Evolutionary conservation across 768 basidiomycete genomes (phyloP).

Genomic region (Pleurotus giganteus): DNA sequence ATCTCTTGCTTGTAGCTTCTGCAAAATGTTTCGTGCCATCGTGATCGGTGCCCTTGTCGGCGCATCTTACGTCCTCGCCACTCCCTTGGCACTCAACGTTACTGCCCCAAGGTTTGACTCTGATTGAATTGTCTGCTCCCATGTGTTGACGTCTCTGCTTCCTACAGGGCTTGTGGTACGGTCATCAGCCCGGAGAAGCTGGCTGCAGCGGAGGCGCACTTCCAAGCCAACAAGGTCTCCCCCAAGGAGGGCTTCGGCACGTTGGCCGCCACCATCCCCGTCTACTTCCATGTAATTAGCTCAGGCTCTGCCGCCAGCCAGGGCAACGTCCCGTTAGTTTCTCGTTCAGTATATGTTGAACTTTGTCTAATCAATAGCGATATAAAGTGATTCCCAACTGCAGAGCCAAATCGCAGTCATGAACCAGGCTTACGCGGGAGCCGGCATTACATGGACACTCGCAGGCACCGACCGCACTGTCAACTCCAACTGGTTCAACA

Average conservation of each 20-base stretch:
- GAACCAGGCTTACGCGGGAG: conserved; percentile 37
- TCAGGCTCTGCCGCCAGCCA: conserved; percentile 27
- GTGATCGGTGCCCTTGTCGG: conserved; percentile 26
- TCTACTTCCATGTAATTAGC: conserved; percentile 35
- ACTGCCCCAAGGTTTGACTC: conserved; percentile 16
- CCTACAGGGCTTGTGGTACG: conserved; percentile 35
- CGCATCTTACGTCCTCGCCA: conserved; percentile 25
- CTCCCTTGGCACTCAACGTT: conserved; percentile 20
- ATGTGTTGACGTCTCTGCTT: background rate
- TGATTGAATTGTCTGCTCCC: conserved; percentile 1
- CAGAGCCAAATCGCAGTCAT: conserved; percentile 34
- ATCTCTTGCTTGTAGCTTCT: background rate
- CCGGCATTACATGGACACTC: conserved; percentile 39
- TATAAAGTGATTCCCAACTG: conserved; percentile 34
- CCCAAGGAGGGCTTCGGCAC: conserved; percentile 7
- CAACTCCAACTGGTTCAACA: conserved; percentile 48
- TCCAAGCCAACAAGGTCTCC: conserved; percentile 36
- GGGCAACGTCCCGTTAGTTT: conserved; percentile 41
- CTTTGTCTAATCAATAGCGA: conserved; percentile 1
- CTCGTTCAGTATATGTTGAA: background rate
- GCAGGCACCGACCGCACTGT: conserved; percentile 40
- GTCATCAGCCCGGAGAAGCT: conserved; percentile 33
- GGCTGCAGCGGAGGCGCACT: conserved; percentile 37
- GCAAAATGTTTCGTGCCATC: conserved; percentile 25
- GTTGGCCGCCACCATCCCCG: conserved; percentile 14